Base-by-base conservation (phyloP, 2,329 filamentous ascomycete genomes). In the Ophiostoma montium region DNA sequence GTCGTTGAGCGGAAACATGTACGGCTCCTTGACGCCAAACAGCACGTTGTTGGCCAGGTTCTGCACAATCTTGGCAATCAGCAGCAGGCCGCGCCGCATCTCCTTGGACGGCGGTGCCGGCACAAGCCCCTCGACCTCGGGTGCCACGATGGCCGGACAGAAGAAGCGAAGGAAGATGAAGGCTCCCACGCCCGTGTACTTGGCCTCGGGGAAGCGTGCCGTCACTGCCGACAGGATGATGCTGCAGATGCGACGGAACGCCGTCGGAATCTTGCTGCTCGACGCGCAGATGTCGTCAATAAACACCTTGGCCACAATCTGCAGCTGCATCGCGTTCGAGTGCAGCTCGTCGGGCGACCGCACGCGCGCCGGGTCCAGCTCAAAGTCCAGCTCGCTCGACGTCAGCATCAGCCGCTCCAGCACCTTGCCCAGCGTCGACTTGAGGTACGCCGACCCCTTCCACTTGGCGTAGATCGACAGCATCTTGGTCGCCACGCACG, bases 141-240 rank as follows among this genome's bases (percentile, higher is more conserved):
- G 80, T 1, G 81, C 78, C 15, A 84, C 80, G 48, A 84, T 84
- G 23, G 80, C 80, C 8, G 80, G 81, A 55, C 80, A 84, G 59
- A 84, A 84, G 65, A 84, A 84, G 9, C 80, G 74, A 21, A 84
- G 68, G 58, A 84, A 84, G 50, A 84, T 77, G 57, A 84, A 84
- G 0, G 80, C 79, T 1, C 80, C 80, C 13, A 84, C 80, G 3
- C 80, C 80, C 0, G 80, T 84, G 58, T 83, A 84, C 61, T 83
- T 84, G 6, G 80, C 79, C 52, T 84, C 80, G 0, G 75, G 77
- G 56, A 84, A 84, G 31, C 75, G 71, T 27, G 69, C 69, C 58
- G 78, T 71, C 1, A 84, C 80, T n/a, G 77, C 72, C 15, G 72
- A 66, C 12, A 76, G 78, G 55, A 84, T 84, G 51, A 82, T 82